Percentiles rank a stretch among this genome's conserved stretches.
Evolutionary conservation across 352 stramenopile species (phyloP).

Genomic region (Phytopythium delawarense): DNA sequence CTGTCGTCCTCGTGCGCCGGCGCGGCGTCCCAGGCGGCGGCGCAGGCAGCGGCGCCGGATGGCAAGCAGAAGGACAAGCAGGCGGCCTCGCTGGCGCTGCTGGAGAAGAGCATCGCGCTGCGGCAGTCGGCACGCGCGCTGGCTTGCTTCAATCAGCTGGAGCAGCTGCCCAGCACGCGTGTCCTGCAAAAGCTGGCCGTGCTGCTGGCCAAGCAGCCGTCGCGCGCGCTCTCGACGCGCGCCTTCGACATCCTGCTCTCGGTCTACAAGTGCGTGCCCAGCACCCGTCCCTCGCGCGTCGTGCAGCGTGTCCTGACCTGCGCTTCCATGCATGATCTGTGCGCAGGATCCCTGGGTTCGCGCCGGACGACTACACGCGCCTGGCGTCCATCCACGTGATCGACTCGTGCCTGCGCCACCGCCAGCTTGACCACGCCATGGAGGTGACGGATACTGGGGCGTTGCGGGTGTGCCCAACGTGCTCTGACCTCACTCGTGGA

Average conservation of each 20-base stretch:
- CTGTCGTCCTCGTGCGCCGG: conserved; percentile 1
- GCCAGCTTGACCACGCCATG: conserved; percentile 49
- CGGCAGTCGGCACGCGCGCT: conserved; percentile 29
- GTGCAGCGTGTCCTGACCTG: background rate
- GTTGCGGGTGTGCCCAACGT: background rate
- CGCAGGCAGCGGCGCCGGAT: background rate
- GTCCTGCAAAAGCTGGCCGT: conserved; percentile 48
- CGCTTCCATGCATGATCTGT: background rate
- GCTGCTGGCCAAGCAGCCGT: conserved; percentile 42
- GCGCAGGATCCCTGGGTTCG: conserved; percentile 22
- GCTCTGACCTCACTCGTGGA: conserved; percentile 1
- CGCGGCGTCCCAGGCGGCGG: background rate
- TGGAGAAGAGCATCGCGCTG: conserved; percentile 36
- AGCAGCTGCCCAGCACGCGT: conserved; percentile 19
- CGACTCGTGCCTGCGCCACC: conserved; percentile 53
- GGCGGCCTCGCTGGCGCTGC: conserved; percentile 14
- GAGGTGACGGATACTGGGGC: conserved; percentile 23
- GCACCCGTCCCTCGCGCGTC: too few species aligned
- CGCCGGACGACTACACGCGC: conserved; percentile 53
- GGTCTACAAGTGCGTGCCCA: conserved; percentile 25
- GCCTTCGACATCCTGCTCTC: conserved; percentile 39
- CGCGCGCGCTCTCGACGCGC: conserved; percentile 13
- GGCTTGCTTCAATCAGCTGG: conserved; percentile 29
- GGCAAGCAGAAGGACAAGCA: background rate
- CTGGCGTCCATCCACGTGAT: conserved; percentile 68